These are phyloP conservation scores for Paracoccidioides brasiliensis DNA, from an alignment of 2,329 filamentous ascomycete species.

Conservation along the genomic window DNA sequence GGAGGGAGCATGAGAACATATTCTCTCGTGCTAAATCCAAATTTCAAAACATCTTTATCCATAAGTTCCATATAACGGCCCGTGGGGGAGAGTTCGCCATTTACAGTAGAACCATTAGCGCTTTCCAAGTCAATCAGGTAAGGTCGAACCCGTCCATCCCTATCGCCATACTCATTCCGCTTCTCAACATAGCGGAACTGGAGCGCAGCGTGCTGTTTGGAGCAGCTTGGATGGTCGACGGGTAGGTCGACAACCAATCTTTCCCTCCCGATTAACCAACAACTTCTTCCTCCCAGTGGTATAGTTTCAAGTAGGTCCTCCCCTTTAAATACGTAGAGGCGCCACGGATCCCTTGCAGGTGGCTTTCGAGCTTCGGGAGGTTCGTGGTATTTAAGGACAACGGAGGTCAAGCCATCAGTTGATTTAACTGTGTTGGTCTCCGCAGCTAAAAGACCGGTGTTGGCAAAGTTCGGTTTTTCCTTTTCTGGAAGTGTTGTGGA, in stretches of 20 bases:
- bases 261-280: constrained; percentile 84
- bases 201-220: constrained; percentile 89
- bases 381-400: constrained; percentile 92
- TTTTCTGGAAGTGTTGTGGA: constrained; percentile 32
- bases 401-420: constrained; percentile 45
- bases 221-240: constrained; percentile 82
- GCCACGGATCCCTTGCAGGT: constrained; percentile 64
- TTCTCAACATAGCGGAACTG: constrained; percentile 82
- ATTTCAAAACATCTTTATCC: constrained; percentile 78
- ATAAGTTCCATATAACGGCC: constrained; percentile 75
- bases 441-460: constrained; percentile 70
- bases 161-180: constrained; percentile 76
- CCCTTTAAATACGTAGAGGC: constrained; percentile 85
- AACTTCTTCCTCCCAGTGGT: constrained; percentile 61
- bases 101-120: constrained; percentile 77
- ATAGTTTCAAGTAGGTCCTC: constrained; percentile 68
- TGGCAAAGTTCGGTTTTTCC: constrained; percentile 76
- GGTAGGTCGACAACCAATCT: constrained; percentile 65
- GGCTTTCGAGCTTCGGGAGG: constrained; percentile 86
- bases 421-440: constrained; percentile 67
- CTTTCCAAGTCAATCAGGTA: constrained; percentile 92
- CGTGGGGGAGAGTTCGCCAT: constrained; percentile 57
- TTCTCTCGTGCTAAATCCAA: constrained; percentile 78
- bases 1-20: constrained; percentile 82
- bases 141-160: constrained; percentile 62